A percentile compares a stretch with the other conserved stretches of the same genome.
phyloP scores from a whole-genome alignment of 1,139 yeast species.

The Blastobotrys indianensis region DNA sequence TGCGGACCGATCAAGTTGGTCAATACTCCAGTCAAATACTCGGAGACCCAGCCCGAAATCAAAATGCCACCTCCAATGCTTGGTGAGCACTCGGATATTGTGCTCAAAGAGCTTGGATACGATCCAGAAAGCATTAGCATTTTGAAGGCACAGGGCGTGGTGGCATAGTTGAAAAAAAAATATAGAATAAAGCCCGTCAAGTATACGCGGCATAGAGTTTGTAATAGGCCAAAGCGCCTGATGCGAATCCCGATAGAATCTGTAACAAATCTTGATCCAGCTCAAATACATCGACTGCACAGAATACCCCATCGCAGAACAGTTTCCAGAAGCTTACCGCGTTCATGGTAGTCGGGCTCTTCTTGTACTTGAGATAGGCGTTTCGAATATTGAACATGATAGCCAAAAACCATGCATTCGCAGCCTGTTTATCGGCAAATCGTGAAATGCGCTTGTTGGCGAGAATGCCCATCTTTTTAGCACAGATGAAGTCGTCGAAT shows the following conservation, averaged over 20 bases:
- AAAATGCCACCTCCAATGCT: slow-evolving; percentile 40
- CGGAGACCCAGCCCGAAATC: slow-evolving; percentile 35
- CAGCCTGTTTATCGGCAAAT: slow-evolving; percentile 26
- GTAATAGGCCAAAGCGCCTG: slow-evolving; percentile 27
- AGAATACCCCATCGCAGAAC: slow-evolving; percentile 26
- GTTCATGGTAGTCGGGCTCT: slow-evolving; percentile 7
- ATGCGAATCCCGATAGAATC: slow-evolving; percentile 25
- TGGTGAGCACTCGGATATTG: slow-evolving; percentile 32
- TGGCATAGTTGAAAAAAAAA: slow-evolving; percentile 11
- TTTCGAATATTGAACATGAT: slow-evolving; percentile 21
- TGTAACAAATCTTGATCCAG: slow-evolving; percentile 20
- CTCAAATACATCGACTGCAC: slow-evolving; percentile 27
- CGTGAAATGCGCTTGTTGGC: slow-evolving; percentile 14
- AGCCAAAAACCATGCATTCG: slow-evolving; percentile 27
- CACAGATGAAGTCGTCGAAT: slow-evolving; percentile 29
- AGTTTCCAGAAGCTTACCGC: slow-evolving; percentile 22
- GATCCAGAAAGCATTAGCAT: slow-evolving; percentile 18
- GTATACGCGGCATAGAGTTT: slow-evolving; percentile 22
- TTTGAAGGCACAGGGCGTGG: slow-evolving; percentile 26
- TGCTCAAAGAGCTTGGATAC: slow-evolving; percentile 26
- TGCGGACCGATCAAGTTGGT: slow-evolving; percentile 36
- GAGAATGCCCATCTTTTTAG: slow-evolving; percentile 27
- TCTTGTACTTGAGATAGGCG: slow-evolving; percentile 15
- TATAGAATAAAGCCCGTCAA: background rate
- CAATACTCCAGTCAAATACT: slow-evolving; percentile 37